A percentile compares a stretch with the other conserved stretches of the same genome.
These are phyloP conservation scores for Cystobasidiaceae sp. DNA, from an alignment of 1,284 basidiomycete species.

Conservation along the genomic window DNA sequence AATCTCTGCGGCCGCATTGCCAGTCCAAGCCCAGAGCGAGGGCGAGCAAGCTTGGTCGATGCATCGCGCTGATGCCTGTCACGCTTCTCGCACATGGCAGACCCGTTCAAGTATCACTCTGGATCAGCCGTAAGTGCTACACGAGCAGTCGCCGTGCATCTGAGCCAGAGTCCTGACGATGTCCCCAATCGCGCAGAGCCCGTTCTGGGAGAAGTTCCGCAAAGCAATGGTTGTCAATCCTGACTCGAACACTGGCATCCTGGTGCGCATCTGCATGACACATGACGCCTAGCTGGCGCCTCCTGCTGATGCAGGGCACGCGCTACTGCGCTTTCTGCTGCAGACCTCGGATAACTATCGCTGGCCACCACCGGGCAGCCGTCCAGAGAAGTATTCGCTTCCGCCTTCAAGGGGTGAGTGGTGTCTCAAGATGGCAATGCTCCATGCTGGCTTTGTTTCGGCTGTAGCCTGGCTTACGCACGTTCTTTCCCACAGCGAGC, in stretches of 20 bases:
- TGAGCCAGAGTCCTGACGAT: no score
- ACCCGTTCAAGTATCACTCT: slow-evolving; percentile 27
- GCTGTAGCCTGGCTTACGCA: not conserved
- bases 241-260: slow-evolving; percentile 12
- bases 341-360: slow-evolving; percentile 20
- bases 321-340: not conserved
- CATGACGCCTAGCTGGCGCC: no score
- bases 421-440: not conserved
- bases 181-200: not conserved
- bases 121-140: not conserved
- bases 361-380: slow-evolving; percentile 21
- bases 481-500: not conserved
- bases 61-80: not conserved
- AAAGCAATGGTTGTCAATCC: slow-evolving; percentile 28
- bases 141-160: no score
- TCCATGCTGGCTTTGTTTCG: not conserved
- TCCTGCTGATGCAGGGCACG: no score
- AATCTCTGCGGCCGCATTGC: not conserved
- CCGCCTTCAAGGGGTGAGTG: slow-evolving; percentile 26
- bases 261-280: slow-evolving; percentile 11
- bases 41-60: slow-evolving; percentile 2
- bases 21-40: not conserved
- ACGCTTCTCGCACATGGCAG: not conserved
- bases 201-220: slow-evolving; percentile 30
- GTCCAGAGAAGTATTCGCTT: slow-evolving; percentile 24